phyloP scores from a whole-genome alignment of 2,329 filamentous ascomycete species.

The Rhynchosporium secalis region DNA sequence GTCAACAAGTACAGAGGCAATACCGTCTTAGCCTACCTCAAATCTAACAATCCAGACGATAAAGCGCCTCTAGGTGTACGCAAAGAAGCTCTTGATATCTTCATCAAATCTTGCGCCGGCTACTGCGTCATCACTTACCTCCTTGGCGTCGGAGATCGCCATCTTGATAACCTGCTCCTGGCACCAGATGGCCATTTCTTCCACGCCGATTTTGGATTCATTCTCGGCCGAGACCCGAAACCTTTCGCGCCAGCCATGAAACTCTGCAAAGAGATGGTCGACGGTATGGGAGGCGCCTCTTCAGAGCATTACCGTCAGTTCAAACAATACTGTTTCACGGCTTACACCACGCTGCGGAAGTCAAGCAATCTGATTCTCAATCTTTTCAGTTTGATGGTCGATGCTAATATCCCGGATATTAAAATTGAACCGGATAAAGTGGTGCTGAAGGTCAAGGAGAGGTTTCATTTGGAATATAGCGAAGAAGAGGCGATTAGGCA shows the following conservation, averaged over 20 bases:
- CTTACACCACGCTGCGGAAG: slow-evolving; percentile 88
- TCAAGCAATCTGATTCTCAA: slow-evolving; percentile 90
- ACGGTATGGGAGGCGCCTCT: slow-evolving; percentile 88
- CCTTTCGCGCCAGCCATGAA: slow-evolving; percentile 98
- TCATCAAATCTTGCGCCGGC: slow-evolving; percentile 91
- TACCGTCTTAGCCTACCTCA: slow-evolving; percentile 78
- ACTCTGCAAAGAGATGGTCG: slow-evolving; percentile 95
- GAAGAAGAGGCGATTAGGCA: slow-evolving; percentile 91
- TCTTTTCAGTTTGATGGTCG: slow-evolving; percentile 93
- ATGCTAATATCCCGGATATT: slow-evolving; percentile 96
- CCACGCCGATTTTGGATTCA: slow-evolving; percentile 98
- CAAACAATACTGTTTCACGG: slow-evolving; percentile 93
- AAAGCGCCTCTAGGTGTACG: slow-evolving; percentile 80
- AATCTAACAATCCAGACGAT: slow-evolving; percentile 85
- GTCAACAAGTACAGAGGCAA: slow-evolving; percentile 76
- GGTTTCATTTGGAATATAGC: slow-evolving; percentile 86
- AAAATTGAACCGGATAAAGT: slow-evolving; percentile 89
- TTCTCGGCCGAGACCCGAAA: slow-evolving; percentile 93
- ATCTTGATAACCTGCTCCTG: slow-evolving; percentile 91
- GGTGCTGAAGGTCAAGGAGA: slow-evolving; percentile 90
- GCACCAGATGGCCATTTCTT: slow-evolving; percentile 93
- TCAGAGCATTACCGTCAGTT: slow-evolving; percentile 85
- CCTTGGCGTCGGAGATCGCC: slow-evolving; percentile 90
- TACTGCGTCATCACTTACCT: slow-evolving; percentile 99
- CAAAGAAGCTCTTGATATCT: slow-evolving; percentile 91